Percentiles rank a stretch among this genome's conserved stretches.
phyloP scores from a whole-genome alignment of 2,329 filamentous ascomycete species.

The Aspergillus chevalieri region DNA sequence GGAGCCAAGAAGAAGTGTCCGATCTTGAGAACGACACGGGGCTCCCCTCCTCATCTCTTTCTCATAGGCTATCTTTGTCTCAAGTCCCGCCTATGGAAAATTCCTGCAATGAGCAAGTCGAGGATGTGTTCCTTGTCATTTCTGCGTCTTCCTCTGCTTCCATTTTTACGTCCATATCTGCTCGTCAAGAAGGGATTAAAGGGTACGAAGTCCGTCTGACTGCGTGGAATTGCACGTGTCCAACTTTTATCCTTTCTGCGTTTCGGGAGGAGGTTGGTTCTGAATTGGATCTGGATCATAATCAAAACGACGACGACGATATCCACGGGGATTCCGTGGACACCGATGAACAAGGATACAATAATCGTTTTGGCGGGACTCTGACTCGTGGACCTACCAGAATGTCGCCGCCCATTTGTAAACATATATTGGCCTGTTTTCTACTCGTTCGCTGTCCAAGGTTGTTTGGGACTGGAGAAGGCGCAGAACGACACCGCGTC shows the following conservation, averaged over 20 bases:
- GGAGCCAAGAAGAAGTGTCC: background rate
- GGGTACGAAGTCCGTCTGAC: conserved; percentile 65
- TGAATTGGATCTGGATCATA: background rate
- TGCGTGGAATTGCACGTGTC: conserved; percentile 87
- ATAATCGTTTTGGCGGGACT: conserved; percentile 29
- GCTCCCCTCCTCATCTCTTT: background rate
- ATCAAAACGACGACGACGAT: background rate
- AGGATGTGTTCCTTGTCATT: conserved; percentile 56
- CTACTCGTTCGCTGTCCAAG: conserved; percentile 60
- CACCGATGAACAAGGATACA: no score
- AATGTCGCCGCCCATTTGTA: conserved; percentile 54
- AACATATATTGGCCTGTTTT: conserved; percentile 81
- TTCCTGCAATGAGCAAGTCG: conserved; percentile 1
- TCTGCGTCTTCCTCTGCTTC: conserved; percentile 49
- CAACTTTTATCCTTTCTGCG: conserved; percentile 69
- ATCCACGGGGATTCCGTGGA: no score
- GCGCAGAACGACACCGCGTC: conserved; percentile 43
- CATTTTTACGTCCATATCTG: conserved; percentile 22
- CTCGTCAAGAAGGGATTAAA: conserved; percentile 18
- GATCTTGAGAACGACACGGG: background rate
- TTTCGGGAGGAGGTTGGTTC: conserved; percentile 44
- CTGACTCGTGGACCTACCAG: conserved; percentile 17
- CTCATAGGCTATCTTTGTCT: no score
- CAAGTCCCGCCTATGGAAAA: background rate
- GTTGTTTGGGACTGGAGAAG: conserved; percentile 53